phyloP scores from a whole-genome alignment of 495 filamentous ascomycete species.

The Evernia prunastri region DNA sequence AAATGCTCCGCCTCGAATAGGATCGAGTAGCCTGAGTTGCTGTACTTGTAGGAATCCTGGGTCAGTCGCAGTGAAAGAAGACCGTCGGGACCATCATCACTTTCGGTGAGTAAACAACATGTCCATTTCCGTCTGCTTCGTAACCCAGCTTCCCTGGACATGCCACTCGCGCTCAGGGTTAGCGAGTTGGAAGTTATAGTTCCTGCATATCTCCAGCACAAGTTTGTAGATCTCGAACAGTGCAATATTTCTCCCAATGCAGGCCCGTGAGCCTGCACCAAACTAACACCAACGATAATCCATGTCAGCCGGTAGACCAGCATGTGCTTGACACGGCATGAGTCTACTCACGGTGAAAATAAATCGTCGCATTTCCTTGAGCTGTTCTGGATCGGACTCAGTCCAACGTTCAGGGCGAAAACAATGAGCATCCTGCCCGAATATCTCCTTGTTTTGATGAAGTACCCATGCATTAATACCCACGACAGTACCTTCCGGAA shows the following conservation, averaged over 20 bases:
- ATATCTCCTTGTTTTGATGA: conserved; percentile 50
- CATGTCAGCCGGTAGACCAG: background rate
- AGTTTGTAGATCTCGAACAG: conserved; percentile 8
- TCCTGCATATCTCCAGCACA: conserved; percentile 3
- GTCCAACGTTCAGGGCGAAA: conserved; percentile 58
- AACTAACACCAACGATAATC: background rate
- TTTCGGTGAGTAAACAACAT: conserved; percentile 1
- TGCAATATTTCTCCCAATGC: conserved; percentile 9
- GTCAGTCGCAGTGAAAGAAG: background rate
- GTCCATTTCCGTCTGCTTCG: conserved; percentile 15
- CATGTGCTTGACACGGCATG: background rate
- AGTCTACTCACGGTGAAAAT: conserved; percentile 37
- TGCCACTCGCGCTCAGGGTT: background rate
- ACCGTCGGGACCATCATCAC: background rate
- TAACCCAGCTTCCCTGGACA: conserved; percentile 10
- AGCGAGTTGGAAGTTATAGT: background rate
- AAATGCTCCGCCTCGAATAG: too few species aligned
- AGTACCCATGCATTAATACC: conserved; percentile 57
- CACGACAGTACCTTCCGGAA: conserved; percentile 56
- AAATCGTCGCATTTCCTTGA: conserved; percentile 50
- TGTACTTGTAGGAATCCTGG: too few species aligned
- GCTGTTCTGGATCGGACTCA: conserved; percentile 34
- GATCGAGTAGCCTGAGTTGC: too few species aligned
- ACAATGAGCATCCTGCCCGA: conserved; percentile 50
- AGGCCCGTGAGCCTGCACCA: conserved; percentile 9